These are phyloP conservation scores for Millerozyma miso DNA, from an alignment of 805 yeast genomes.

Conservation along the genomic window DNA sequence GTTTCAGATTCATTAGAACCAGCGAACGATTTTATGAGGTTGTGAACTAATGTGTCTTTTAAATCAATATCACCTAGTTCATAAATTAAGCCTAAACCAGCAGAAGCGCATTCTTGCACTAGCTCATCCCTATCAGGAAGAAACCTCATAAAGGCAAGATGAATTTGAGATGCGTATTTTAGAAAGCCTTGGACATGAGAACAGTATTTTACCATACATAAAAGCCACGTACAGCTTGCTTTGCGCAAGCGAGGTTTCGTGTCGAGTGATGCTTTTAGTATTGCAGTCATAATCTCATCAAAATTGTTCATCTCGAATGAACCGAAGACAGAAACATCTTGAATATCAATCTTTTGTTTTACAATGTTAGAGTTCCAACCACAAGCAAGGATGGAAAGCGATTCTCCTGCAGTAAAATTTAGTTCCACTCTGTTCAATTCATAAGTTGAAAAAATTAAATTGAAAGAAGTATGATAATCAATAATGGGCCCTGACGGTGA, in stretches of 20 bases:
- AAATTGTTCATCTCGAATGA: conserved; percentile 15
- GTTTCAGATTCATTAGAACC: conserved; percentile 49
- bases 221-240: conserved; percentile 81
- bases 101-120: conserved; percentile 87
- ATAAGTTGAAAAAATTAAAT: conserved; percentile 52
- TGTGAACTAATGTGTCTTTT: conserved; percentile 69
- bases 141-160: conserved; percentile 70
- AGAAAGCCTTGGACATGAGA: conserved; percentile 42
- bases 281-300: conserved; percentile 38
- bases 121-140: conserved; percentile 79
- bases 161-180: conserved; percentile 54
- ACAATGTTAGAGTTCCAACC: conserved; percentile 72
- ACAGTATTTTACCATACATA: conserved; percentile 75
- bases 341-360: conserved; percentile 51
- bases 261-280: conserved; percentile 51
- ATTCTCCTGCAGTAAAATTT: conserved; percentile 80
- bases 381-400: conserved; percentile 61
- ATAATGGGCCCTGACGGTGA: conserved; percentile 6
- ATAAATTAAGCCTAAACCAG: conserved; percentile 79
- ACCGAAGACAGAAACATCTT: conserved; percentile 21
- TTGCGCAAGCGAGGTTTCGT: conserved; percentile 73
- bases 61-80: conserved; percentile 68
- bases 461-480: conserved; percentile 33
- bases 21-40: conserved; percentile 73
- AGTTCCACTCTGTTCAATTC: conserved; percentile 69